A percentile compares a stretch with the other conserved stretches of the same genome.
phyloP scores from a whole-genome alignment of 495 filamentous ascomycete species.

The Aspergillus carlsbadensis region DNA sequence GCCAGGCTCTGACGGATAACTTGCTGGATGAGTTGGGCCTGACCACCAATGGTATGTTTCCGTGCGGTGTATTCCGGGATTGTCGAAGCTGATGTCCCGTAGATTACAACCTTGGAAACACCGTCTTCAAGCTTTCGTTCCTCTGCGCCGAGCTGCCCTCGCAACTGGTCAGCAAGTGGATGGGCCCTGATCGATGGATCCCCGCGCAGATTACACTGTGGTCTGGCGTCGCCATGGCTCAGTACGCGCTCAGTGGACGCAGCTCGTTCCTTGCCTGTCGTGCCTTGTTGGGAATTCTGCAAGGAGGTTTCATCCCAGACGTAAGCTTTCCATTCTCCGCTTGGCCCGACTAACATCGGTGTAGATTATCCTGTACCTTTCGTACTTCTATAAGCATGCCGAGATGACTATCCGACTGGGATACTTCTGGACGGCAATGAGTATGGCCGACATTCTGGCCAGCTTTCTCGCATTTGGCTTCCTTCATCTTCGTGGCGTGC shows the following conservation, averaged over 20 bases:
- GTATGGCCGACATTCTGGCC: conserved; percentile 43
- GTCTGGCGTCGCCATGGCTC: conserved; percentile 63
- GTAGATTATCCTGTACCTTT: conserved; percentile 57
- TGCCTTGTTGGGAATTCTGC: conserved; percentile 63
- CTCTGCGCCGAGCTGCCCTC: conserved; percentile 65
- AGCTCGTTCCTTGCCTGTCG: conserved; percentile 61
- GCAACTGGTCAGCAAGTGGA: conserved; percentile 61
- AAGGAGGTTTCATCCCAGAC: conserved; percentile 59
- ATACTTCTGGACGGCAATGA: conserved; percentile 64
- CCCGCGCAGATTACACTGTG: conserved; percentile 73
- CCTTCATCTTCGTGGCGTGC: conserved; percentile 38
- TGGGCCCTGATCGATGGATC: conserved; percentile 54
- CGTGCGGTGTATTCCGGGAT: background rate
- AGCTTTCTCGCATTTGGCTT: conserved; percentile 47
- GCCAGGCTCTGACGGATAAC: background rate
- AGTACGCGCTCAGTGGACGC: conserved; percentile 58
- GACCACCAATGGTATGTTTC: background rate
- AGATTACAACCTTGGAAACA: conserved; percentile 19
- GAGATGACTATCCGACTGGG: conserved; percentile 54
- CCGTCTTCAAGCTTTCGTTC: conserved; percentile 37
- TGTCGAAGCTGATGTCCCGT: conserved; percentile 3
- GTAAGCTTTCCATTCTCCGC: conserved; percentile 32
- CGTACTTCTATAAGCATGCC: conserved; percentile 62
- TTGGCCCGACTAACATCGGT: background rate
- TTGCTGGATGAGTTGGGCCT: background rate